These are phyloP conservation scores for Oidiodendron maius DNA, from an alignment of 495 filamentous ascomycete genomes.

Conservation along the genomic window DNA sequence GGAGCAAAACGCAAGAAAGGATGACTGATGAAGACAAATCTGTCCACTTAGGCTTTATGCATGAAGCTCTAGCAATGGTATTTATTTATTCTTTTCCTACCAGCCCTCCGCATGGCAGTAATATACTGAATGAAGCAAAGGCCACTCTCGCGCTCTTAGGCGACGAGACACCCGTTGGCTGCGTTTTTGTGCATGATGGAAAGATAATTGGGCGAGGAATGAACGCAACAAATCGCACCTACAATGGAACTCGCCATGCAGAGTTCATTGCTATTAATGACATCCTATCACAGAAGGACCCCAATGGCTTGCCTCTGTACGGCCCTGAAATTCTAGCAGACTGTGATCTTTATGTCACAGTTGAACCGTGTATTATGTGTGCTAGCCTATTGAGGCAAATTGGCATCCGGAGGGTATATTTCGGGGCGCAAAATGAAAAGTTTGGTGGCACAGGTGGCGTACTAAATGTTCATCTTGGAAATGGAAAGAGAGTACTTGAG, in stretches of 20 bases:
- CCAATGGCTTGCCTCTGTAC: slow-evolving; percentile 7
- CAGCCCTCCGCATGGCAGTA: background rate
- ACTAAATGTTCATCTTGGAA: slow-evolving; percentile 62
- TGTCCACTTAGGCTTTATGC: too few relatives aligned
- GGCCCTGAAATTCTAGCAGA: slow-evolving; percentile 52
- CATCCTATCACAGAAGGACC: slow-evolving; percentile 22
- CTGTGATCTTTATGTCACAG: slow-evolving; percentile 88
- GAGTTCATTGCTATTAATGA: slow-evolving; percentile 83
- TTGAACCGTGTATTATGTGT: slow-evolving; percentile 98
- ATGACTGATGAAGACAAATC: too few relatives aligned
- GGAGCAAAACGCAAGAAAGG: too few relatives aligned
- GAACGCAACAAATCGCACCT: slow-evolving; percentile 91
- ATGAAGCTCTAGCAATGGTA: slow-evolving; percentile 65
- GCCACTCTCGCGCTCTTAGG: slow-evolving; percentile 72
- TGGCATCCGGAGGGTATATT: slow-evolving; percentile 77
- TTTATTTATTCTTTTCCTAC: slow-evolving; percentile 21
- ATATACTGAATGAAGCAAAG: slow-evolving; percentile 31
- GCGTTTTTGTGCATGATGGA: slow-evolving; percentile 70
- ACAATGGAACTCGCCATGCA: slow-evolving; percentile 85
- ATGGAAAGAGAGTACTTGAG: slow-evolving; percentile 16
- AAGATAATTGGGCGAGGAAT: slow-evolving; percentile 75
- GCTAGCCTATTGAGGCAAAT: slow-evolving; percentile 86
- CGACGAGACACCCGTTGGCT: slow-evolving; percentile 93
- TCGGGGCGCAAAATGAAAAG: slow-evolving; percentile 90
- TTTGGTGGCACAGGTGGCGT: slow-evolving; percentile 96